Percentiles rank a stretch among this genome's conserved stretches.
phyloP scores from a whole-genome alignment of 2,329 filamentous ascomycete species.

The Trichophyton simii region DNA sequence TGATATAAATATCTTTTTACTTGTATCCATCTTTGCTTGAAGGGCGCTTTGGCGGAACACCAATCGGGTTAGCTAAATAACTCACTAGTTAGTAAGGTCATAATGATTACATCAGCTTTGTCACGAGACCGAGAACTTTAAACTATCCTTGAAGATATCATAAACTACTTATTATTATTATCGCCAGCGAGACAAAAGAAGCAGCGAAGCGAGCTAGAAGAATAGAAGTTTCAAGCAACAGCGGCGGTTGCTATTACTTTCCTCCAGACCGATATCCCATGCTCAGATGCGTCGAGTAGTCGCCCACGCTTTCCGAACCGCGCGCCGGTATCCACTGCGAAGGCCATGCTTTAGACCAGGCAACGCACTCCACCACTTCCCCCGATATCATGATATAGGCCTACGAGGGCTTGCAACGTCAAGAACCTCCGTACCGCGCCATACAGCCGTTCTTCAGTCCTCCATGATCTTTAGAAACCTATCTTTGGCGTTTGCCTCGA shows the following conservation, averaged over 20 bases:
- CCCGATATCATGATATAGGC: constrained; percentile 27
- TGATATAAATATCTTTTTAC: too few relatives aligned
- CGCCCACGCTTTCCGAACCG: constrained; percentile 36
- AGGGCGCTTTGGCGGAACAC: background rate
- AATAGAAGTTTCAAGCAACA: background rate
- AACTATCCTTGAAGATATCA: background rate
- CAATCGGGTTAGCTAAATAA: background rate
- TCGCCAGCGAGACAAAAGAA: background rate
- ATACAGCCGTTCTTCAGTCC: constrained; percentile 28
- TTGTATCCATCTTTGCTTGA: too few relatives aligned
- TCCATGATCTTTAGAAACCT: constrained; percentile 40
- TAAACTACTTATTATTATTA: background rate
- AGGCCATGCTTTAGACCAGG: constrained; percentile 16
- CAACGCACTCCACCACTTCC: constrained; percentile 19
- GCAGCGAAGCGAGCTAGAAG: background rate
- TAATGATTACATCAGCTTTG: background rate
- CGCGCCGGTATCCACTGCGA: constrained; percentile 35
- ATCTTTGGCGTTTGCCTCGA: constrained; percentile 36
- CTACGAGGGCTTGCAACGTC: constrained; percentile 20
- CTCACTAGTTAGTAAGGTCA: background rate
- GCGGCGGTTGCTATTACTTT: background rate
- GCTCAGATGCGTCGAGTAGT: constrained; percentile 37
- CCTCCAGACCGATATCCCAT: constrained; percentile 4
- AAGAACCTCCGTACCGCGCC: constrained; percentile 12
- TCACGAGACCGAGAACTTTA: background rate